Evolutionary conservation across 305 asterid species (phyloP), one percentile per base, ranked within the genome.

Genomic region (Solanum hybrid): DNA sequence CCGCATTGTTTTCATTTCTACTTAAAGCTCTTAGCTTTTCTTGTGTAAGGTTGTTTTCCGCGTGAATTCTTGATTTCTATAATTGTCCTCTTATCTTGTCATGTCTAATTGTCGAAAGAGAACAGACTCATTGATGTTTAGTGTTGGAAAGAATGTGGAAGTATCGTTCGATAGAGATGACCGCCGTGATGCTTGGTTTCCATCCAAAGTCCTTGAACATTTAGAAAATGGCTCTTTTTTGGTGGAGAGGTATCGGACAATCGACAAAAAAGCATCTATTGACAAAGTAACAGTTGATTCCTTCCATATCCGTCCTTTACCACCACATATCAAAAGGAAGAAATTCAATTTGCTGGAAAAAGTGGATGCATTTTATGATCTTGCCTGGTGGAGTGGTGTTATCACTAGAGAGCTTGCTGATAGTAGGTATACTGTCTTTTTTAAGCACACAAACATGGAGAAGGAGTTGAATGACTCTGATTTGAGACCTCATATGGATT

Each of bases 401-500:
- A 90, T 96, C 82, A 94, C 94, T 5, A 91, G 92, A 91, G 94
- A 87, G 72, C 98, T 96, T 31, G 94, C 93, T 89, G 93, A 93
- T 88, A 87, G 87, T 88, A 91, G 88, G 88, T 96, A 95, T 77
- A 20, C 79, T 72, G 98, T 97, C 36, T 93, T 87, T 90, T 93
- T 94, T 89, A 93, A 93, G 92, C 89, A 89, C 86, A 79, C 85
- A 86, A 95, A 94, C 29, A 89, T 51, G 91, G 93, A 91, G 9
- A 91, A 56, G 90, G 92, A 90, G 88, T 92, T 95, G 88, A 79
- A 46, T 66, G 93, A 88, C 46, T 77, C 93, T 12, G 93, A 95
- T 66, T 85, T 96, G 91, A 94, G 99, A 91, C 95, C 95, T 78
- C 98, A 94, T 89, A 90, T 95, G 95, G 97, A 94, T 36, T 97